Evolutionary conservation across 2,329 filamentous ascomycete species (phyloP).

Genomic region (Podosphaera fusca): DNA sequence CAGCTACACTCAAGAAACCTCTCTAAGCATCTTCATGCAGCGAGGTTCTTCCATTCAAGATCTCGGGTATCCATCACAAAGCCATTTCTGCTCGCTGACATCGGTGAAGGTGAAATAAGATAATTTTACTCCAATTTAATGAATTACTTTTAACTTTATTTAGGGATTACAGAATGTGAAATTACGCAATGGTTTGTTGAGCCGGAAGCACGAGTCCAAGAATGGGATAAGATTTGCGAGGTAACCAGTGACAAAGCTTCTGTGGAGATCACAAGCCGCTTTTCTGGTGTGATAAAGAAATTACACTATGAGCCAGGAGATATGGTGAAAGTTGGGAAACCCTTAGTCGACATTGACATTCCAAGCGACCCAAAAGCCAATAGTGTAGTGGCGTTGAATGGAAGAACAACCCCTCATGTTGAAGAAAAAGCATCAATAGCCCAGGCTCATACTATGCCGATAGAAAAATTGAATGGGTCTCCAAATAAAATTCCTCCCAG

Average conservation of each 20-base stretch:
- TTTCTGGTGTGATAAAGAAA: conserved; percentile 87
- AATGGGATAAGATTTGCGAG: conserved; percentile 94
- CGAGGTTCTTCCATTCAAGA: conserved; percentile 11
- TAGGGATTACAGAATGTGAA: conserved; percentile 93
- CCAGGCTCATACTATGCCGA: conserved; percentile 3
- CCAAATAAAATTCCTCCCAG: background rate
- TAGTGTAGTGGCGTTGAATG: conserved; percentile 24
- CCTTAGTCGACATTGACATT: conserved; percentile 87
- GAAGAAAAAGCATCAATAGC: conserved; percentile 8
- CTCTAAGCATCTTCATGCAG: conserved; percentile 5
- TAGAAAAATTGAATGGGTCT: background rate
- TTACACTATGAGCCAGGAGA: conserved; percentile 89
- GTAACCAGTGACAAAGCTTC: conserved; percentile 94
- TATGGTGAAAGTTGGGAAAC: conserved; percentile 87
- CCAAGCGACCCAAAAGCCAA: conserved; percentile 48
- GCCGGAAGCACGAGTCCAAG: conserved; percentile 81
- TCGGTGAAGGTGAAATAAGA: conserved; percentile 46
- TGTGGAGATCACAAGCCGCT: conserved; percentile 82
- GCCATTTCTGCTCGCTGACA: conserved; percentile 63
- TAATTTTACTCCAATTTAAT: background rate
- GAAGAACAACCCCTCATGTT: conserved; percentile 4
- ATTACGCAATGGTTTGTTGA: conserved; percentile 99
- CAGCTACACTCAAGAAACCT: background rate
- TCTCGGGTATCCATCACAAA: conserved; percentile 30
- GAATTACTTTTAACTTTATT: conserved; percentile 1